Evolutionary conservation across 805 yeast species (phyloP).

Genomic region (Priceomyces fermenticarens): DNA sequence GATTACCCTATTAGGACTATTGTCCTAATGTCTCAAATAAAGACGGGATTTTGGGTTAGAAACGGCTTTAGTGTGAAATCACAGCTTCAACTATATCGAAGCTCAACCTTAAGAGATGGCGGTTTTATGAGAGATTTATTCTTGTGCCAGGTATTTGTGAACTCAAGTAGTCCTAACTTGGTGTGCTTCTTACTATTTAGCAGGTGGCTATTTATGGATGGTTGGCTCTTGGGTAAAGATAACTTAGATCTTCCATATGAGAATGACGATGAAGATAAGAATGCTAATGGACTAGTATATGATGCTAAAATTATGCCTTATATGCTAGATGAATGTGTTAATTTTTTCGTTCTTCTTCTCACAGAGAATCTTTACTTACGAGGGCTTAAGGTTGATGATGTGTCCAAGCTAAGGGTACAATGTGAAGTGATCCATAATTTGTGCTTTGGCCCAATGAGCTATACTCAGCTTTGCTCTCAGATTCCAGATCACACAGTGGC

Average conservation of each 20-base stretch:
- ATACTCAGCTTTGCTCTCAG: slow-evolving; percentile 62
- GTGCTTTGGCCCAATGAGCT: slow-evolving; percentile 72
- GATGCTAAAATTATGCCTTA: slow-evolving; percentile 51
- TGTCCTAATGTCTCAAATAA: slow-evolving; percentile 78
- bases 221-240: slow-evolving; percentile 17
- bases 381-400: slow-evolving; percentile 46
- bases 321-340: slow-evolving; percentile 77
- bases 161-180: slow-evolving; percentile 48
- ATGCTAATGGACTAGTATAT: slow-evolving; percentile 17
- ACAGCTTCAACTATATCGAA: slow-evolving; percentile 77
- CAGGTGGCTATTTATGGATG: slow-evolving; percentile 62
- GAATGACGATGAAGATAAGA: slow-evolving; percentile 23
- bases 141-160: slow-evolving; percentile 62
- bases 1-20: slow-evolving; percentile 78
- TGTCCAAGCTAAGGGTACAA: slow-evolving; percentile 49
- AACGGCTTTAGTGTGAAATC: slow-evolving; percentile 81
- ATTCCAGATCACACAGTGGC: slow-evolving; percentile 74
- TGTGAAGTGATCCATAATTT: slow-evolving; percentile 79
- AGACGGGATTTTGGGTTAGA: slow-evolving; percentile 90
- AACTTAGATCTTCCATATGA: slow-evolving; percentile 25
- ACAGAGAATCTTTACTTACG: slow-evolving; percentile 63
- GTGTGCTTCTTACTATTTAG: slow-evolving; percentile 56
- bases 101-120: slow-evolving; percentile 74
- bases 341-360: slow-evolving; percentile 62
- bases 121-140: slow-evolving; percentile 80